These are phyloP conservation scores for Vitis riparia DNA, from an alignment of 164 flowering plant genomes.

Conservation along the genomic window DNA sequence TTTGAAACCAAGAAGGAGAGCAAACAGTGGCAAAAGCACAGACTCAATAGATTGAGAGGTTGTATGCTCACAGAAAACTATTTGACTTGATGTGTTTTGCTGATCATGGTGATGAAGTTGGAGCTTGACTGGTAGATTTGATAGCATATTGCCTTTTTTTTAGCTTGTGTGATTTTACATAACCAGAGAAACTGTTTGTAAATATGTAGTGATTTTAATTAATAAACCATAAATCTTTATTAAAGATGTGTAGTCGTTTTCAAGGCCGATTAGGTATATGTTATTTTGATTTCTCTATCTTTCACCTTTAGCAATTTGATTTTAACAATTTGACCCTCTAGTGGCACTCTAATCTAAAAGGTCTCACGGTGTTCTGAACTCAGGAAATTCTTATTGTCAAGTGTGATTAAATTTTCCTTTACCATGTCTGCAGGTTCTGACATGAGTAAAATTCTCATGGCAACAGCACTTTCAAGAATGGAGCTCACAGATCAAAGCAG, in stretches of 20 bases:
- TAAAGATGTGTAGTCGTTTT: too few species aligned
- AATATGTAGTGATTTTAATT: too few species aligned
- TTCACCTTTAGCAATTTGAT: not conserved
- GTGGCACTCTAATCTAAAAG: not conserved
- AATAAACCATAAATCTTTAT: too few species aligned
- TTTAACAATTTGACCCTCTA: not conserved
- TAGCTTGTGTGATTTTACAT: not conserved
- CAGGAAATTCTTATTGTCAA: too few species aligned
- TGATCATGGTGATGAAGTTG: not conserved
- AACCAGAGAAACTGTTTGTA: not conserved
- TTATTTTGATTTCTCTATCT: not conserved
- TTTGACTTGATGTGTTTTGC: not conserved
- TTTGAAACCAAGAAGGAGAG: too few species aligned
- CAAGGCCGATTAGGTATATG: too few species aligned
- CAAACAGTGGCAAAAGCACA: too few species aligned
- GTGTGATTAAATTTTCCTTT: not conserved
- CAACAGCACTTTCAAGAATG: constrained; percentile 81
- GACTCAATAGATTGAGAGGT: too few species aligned
- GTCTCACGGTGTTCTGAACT: too few species aligned
- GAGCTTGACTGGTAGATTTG: not conserved
- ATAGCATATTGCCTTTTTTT: not conserved
- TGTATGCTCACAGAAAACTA: too few species aligned
- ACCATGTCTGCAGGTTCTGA: constrained; percentile 63
- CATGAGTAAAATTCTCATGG: constrained; percentile 87
- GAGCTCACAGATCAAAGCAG: constrained; percentile 70